Base-by-base conservation (phyloP, 345 rosid species). In the Trapa incisa region DNA sequence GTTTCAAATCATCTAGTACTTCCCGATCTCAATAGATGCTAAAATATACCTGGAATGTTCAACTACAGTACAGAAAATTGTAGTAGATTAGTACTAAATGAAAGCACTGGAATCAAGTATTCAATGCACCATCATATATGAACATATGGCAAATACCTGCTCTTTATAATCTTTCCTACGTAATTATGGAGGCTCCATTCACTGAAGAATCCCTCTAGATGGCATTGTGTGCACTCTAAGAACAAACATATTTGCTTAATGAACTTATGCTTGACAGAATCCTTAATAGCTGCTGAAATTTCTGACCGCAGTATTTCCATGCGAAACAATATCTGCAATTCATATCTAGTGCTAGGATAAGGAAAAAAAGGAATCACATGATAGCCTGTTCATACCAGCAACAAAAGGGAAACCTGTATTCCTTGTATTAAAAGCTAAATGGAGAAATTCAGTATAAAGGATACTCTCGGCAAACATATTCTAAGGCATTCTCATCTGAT, bases 161-260 rank as follows among this genome's bases (percentile, higher is more conserved):
- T 71, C 70, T 82, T 89, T 66, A 89, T 86, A 68, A 78, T 83
- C 78, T 85, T 87, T 70, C 65, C 91, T 60, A 87, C 89, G 72
- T 94, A 94, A 72, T 82, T 80, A 67, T 85, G 86, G 69, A 94
- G 87, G 80, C 86, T 91, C 99, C 97, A 91, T 67, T 91, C 96
- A 58, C 93, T 91, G 67, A 94, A 94, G 81, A 91, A 91, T 60
- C 96, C 93, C 64, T 87, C 86, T 56, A 91, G 81, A 73, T 85
- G 87, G 71, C 89, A 89, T 63, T 85, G 97, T 48, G 91, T 82
- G 70, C 80, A 77, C 79, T 91, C 97, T 57, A 94, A 70, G 56
- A 87, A 80, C 65, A 67, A 71, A 86, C 96, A 86, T 65, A 94
- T 89, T 62, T 94, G 88, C 79, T 83, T 89, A 35, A 86, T 86